Base-by-base conservation (phyloP, 225 moss, liverwort and hornwort genomes). In the Physcomitrellopsis africana region DNA sequence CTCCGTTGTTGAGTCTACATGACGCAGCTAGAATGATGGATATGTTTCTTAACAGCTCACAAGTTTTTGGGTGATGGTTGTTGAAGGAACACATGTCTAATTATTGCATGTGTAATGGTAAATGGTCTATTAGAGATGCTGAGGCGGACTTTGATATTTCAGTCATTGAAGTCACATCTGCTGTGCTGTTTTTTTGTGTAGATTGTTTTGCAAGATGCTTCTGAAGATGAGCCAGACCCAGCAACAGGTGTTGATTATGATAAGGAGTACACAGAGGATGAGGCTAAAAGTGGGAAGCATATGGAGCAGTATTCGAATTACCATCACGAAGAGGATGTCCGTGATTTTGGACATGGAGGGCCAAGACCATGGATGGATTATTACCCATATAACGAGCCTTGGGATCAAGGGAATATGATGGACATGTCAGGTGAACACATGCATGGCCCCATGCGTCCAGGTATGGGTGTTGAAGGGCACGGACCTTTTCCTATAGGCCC, bases 171-270 rank as follows among this genome's bases (percentile, higher is more conserved):
- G 19, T 41, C 26, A 4, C 18, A 37, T 44, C 6, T 73, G 19
- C 59, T 81, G 57, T 63, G 13, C 60, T 37, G 12, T 68, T 24
- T 55, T 73, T 56, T 56, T 82, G 72, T 78, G 74, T 77, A 96
- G 96, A 96, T 96, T 79, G 91, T 96, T 59, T 76, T 96, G 85
- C 90, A 89, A 91, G 96, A 94, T 86, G 92, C 86, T 59, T 87
- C 86, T 55, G 94, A 87, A 60, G 94, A 96, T 60, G 94, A 91
- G 75, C 86, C 85, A 78, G 82, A 85, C 32, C 32, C 32, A 58
- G 84, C 81, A 63, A 66, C 90, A 57, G 76, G 76, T 72, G 79
- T 77, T 64, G 81, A 76, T 55, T 76, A 81, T n/a, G 89, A 80
- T 52, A 86, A 91, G 60, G 89, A 84, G 27, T 86, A 76, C 48